Percentiles rank a stretch among this genome's conserved stretches.
These are phyloP conservation scores for Fusarium cicatricum DNA, from an alignment of 2,329 filamentous ascomycete species.

Conservation along the genomic window DNA sequence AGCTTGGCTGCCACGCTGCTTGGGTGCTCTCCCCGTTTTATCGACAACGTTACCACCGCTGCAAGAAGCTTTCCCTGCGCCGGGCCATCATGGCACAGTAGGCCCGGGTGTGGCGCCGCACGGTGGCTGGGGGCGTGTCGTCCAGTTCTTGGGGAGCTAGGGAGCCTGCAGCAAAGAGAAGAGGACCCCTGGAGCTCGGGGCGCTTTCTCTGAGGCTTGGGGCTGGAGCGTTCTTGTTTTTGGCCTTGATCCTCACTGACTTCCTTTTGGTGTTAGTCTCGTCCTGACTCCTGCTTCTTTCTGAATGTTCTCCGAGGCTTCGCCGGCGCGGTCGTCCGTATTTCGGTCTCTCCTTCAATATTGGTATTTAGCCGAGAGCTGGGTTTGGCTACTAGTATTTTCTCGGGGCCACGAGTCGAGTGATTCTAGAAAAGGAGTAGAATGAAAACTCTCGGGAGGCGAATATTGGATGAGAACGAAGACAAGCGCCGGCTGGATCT, in stretches of 20 bases:
- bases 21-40: slow-evolving; percentile 18
- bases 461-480: slow-evolving; percentile 1
- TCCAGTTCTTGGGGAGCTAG: slow-evolving; percentile 2
- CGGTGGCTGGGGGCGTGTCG: slow-evolving; percentile 10
- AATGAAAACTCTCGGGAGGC: too few species aligned
- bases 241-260: slow-evolving; percentile 8
- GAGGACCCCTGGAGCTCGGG: slow-evolving; percentile 20
- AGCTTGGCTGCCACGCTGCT: too few species aligned
- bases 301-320: slow-evolving; percentile 22
- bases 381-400: slow-evolving; percentile 24
- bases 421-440: too few species aligned
- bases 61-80: slow-evolving; percentile 8
- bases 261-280: background rate
- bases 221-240: slow-evolving; percentile 34
- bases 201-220: slow-evolving; percentile 15
- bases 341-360: slow-evolving; percentile 35
- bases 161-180: background rate
- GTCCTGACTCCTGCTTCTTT: slow-evolving; percentile 13
- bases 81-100: slow-evolving; percentile 23
- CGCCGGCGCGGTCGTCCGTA: slow-evolving; percentile 38
- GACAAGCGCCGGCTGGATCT: slow-evolving; percentile 11
- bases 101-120: slow-evolving; percentile 15
- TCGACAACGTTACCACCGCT: slow-evolving; percentile 22
- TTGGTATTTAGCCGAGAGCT: slow-evolving; percentile 38
- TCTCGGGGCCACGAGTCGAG: background rate